Evolutionary conservation across 306 rosid genomes (phyloP), one percentile per base, ranked within the genome.

Genomic region (Lupinus albus): DNA sequence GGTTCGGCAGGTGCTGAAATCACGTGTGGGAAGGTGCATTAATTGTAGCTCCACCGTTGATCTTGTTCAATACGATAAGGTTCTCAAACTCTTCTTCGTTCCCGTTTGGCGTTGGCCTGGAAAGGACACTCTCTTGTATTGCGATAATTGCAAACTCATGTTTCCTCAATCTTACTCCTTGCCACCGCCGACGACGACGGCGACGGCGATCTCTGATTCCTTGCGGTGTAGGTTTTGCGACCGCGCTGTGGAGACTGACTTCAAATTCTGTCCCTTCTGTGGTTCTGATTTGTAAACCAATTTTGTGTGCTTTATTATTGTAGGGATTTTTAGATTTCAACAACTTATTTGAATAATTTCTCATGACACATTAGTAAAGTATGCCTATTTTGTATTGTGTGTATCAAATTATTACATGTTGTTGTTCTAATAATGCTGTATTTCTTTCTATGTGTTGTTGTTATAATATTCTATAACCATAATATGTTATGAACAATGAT

Each of bases 61-160:
- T 72, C 81, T 87, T 32, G 98, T 92, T 7, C 80, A 87, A 2
- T 86, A 70, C 92, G 95, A 89, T 12, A 92, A 87, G 61, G 96
- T 92, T 21, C 81, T 89, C 36, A 89, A 87, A 72, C 85, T 89
- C 16, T 92, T 87, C 81, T 89, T 89, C 48, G 85, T 92, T 68
- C 96, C 98, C 11, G 95, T 81, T 0, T 89, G 96, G 95, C 84
- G 92, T 5, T 89, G 96, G 93, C 96, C 85, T 0, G 98, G 87
- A 0, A 89, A 89, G 50, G 86, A 87, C 2, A 85, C 89, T 44
- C 21, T 54, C 7, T 70, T 87, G 81, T 70, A 80, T 73, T 89
- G 96, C 52, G 51, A 80, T 47, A 75, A 78, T 39, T 92, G 98
- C 61, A 89, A 72, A 45, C 79, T 85, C 68, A 75, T 89, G 55